Base-by-base conservation (phyloP, 108 stramenopile genomes). In the Stephanodiscus triporus region DNA sequence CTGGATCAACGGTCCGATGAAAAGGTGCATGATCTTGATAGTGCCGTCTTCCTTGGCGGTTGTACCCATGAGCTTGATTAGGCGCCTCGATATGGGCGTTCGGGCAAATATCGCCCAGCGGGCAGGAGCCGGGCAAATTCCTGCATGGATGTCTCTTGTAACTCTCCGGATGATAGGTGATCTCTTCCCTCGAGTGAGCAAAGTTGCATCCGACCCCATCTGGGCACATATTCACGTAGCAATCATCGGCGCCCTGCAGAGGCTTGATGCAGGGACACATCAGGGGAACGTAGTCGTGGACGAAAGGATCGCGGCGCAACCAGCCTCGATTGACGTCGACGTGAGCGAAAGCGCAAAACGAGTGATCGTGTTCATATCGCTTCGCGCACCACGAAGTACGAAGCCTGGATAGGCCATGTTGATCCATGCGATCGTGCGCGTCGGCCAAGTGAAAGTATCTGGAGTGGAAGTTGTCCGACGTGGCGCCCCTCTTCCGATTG, bases 311-410 rank as follows among this genome's bases (percentile, higher is more conserved):
- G 16, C 94, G 89, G 37, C 94, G 86, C 4, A 95, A 67, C 94
- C 94, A 95, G 0, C 94, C 94, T 32, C 89, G 80, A 50, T 91
- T 91, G 23, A 90, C 67, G 22, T 90, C 90, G 24, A 85, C 85
- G 70, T 95, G 94, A 36, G 91, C 90, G 68, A 95, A 92, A 14
- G 86, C 77, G 76, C 94, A 95, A 22, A 95, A 73, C 17, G 85
- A 66, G 57, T 91, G 89, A 66, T 95, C 89, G 54, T 95, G 94
- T 10, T 95, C 94, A 72, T 95, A 95, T 26, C 94, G 84, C 66
- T 95, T 95, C 51, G 89, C 74, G 57, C 94, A 95, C 94, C 94
- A 95, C 6, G 89, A 78, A 26, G 90, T 95, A 10, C 90, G 84
- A 53, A 95, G 91, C 55, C 83, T 83, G 57, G 68, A 75, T 5